A percentile compares a stretch with the other conserved stretches of the same genome.
These are phyloP conservation scores for Acacia concinna DNA, from an alignment of 331 rosid genomes.

Conservation along the genomic window DNA sequence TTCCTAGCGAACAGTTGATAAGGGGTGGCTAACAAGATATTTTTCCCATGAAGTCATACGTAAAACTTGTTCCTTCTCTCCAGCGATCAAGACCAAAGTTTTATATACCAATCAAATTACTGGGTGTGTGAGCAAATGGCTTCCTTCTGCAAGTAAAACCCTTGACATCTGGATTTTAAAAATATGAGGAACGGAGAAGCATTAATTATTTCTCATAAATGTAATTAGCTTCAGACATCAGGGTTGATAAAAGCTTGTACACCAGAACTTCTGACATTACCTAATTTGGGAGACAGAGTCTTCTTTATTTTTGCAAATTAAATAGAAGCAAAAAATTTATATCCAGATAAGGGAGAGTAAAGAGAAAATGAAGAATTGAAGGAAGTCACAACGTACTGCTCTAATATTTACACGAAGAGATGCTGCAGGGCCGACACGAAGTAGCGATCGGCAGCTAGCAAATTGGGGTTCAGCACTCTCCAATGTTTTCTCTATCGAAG, in stretches of 20 bases:
- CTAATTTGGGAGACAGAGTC: neutral
- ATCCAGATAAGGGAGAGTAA: neutral
- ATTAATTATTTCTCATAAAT: neutral
- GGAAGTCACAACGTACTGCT: slow-evolving; percentile 60
- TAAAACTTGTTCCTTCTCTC: neutral
- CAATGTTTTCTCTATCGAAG: slow-evolving; percentile 55
- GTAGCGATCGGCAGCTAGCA: slow-evolving; percentile 68
- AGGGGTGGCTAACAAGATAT: neutral
- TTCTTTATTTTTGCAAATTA: neutral
- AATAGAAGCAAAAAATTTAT: slow-evolving; percentile 6
- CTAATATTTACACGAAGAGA: slow-evolving; percentile 80
- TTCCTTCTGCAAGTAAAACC: slow-evolving; percentile 3
- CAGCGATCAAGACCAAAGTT: neutral
- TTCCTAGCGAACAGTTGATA: neutral
- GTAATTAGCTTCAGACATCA: neutral
- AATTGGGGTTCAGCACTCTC: slow-evolving; percentile 68
- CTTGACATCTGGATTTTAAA: neutral
- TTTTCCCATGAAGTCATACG: neutral
- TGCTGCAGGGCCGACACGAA: slow-evolving; percentile 90
- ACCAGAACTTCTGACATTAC: neutral
- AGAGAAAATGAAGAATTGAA: slow-evolving; percentile 11
- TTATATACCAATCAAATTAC: neutral
- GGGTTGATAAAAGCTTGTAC: neutral
- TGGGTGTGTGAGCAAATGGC: neutral
- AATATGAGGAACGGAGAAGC: neutral